Conservation (phyloP, 2,329 filamentous ascomycete species). For the Ophiobolus disseminans region DNA sequence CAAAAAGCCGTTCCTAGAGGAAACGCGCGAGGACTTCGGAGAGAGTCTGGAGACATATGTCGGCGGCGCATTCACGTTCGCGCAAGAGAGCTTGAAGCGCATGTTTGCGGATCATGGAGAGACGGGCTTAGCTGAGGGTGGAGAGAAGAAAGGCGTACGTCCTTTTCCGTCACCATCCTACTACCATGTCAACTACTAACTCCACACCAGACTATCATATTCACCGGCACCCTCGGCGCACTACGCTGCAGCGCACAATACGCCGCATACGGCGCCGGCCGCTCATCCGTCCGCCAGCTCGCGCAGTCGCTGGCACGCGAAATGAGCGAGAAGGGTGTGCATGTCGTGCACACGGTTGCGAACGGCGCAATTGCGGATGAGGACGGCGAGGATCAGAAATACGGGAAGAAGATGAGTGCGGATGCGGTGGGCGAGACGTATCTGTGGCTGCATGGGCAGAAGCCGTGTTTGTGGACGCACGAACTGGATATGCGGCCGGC, state of each 20-base stretch:
- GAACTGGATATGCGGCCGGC: constrained; percentile 61
- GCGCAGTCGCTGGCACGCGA: constrained; percentile 64
- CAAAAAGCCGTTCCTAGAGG: constrained; percentile 63
- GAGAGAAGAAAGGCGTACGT: constrained; percentile 59
- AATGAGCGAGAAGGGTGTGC: constrained; percentile 63
- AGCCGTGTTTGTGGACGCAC: constrained; percentile 60
- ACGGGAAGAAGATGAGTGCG: constrained; percentile 64
- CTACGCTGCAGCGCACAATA: constrained; percentile 62
- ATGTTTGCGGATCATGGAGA: constrained; percentile 62
- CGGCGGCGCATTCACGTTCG: constrained; percentile 63
- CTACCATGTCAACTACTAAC: neutral
- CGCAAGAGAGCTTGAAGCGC: constrained; percentile 60
- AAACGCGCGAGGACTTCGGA: constrained; percentile 57
- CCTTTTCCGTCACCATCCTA: neutral
- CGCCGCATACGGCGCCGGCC: constrained; percentile 62
- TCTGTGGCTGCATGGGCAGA: constrained; percentile 58
- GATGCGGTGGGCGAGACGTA: constrained; percentile 66
- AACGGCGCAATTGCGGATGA: constrained; percentile 63
- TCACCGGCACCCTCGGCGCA: constrained; percentile 63
- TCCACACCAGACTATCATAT: constrained; percentile 57
- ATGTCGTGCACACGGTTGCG: constrained; percentile 66
- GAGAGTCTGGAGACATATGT: constrained; percentile 60
- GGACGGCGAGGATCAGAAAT: constrained; percentile 55
- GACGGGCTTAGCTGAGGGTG: constrained; percentile 54
- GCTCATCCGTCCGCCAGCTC: constrained; percentile 61